phyloP scores from a whole-genome alignment of 768 basidiomycete genomes.

The Clavulina sp. region DNA sequence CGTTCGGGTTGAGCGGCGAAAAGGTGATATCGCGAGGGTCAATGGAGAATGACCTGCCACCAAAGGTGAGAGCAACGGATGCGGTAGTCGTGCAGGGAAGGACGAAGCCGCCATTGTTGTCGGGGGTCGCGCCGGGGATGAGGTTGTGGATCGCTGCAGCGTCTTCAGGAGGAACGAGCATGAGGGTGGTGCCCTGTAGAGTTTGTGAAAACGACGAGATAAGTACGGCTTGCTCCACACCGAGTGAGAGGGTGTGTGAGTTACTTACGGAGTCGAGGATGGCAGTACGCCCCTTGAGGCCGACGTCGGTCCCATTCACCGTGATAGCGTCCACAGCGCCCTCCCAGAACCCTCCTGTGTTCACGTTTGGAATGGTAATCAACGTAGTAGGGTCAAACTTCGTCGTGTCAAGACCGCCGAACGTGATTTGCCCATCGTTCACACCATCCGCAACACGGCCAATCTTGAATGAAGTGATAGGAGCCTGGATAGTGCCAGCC shows the following conservation, averaged over 20 bases:
- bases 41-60: slow-evolving; percentile 40
- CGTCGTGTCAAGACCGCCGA: slow-evolving; percentile 41
- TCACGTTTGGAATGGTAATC: slow-evolving; percentile 45
- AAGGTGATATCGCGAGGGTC: slow-evolving; percentile 49
- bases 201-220: not conserved
- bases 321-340: slow-evolving; percentile 38
- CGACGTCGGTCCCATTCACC: slow-evolving; percentile 30
- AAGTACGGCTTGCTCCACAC: slow-evolving; percentile 9
- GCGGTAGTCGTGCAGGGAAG: slow-evolving; percentile 47
- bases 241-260: too few relatives aligned
- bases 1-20: slow-evolving; percentile 31
- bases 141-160: slow-evolving; percentile 35
- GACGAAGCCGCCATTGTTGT: slow-evolving; percentile 34
- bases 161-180: slow-evolving; percentile 24
- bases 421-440: slow-evolving; percentile 68
- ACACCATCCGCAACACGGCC: slow-evolving; percentile 48
- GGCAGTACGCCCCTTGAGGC: slow-evolving; percentile 38
- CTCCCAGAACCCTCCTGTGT: slow-evolving; percentile 65
- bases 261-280: slow-evolving; percentile 30
- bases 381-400: slow-evolving; percentile 50
- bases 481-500: slow-evolving; percentile 35
- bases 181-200: slow-evolving; percentile 16
- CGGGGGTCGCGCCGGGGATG: slow-evolving; percentile 31
- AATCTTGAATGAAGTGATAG: slow-evolving; percentile 69
- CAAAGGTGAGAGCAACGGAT: slow-evolving; percentile 38